Conservation (phyloP, 140 eudicot species). For the Oenanthe javanica region DNA sequence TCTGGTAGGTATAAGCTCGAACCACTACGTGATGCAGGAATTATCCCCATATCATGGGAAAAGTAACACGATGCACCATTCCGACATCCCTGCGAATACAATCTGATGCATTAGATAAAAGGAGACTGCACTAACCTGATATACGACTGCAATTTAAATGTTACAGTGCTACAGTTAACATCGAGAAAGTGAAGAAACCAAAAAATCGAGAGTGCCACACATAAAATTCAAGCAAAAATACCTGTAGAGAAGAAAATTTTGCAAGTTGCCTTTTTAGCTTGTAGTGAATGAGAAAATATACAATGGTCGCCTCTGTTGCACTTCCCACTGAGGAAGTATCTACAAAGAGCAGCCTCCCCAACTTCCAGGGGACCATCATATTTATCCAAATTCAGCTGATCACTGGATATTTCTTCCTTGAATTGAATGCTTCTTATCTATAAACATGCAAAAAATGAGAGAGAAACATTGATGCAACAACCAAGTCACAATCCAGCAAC, state of each 20-base stretch:
- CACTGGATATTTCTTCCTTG: conserved; percentile 29
- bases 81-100: conserved; percentile 70
- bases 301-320: conserved; percentile 76
- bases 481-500: conserved; percentile 1
- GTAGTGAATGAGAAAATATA: conserved; percentile 55
- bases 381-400: conserved; percentile 15
- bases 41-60: conserved; percentile 51
- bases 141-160: not conserved
- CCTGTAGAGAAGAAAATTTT: conserved; percentile 49
- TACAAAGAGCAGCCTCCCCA: conserved; percentile 42
- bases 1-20: conserved; percentile 41
- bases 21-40: conserved; percentile 21
- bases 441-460: conserved; percentile 8
- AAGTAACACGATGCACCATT: conserved; percentile 61
- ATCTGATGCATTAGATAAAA: conserved; percentile 3
- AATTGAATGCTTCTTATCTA: conserved; percentile 63
- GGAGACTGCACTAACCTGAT: not conserved
- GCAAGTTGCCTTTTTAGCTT: conserved; percentile 61
- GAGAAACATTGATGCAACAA: conserved; percentile 6
- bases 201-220: not conserved
- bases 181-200: not conserved
- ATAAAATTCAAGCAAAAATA: not conserved
- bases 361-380: conserved; percentile 16
- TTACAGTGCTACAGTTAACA: not conserved
- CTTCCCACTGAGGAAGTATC: conserved; percentile 52